A percentile compares a stretch with the other conserved stretches of the same genome.
phyloP scores from a whole-genome alignment of 495 filamentous ascomycete genomes.

The Talaromyces wortmannii region DNA sequence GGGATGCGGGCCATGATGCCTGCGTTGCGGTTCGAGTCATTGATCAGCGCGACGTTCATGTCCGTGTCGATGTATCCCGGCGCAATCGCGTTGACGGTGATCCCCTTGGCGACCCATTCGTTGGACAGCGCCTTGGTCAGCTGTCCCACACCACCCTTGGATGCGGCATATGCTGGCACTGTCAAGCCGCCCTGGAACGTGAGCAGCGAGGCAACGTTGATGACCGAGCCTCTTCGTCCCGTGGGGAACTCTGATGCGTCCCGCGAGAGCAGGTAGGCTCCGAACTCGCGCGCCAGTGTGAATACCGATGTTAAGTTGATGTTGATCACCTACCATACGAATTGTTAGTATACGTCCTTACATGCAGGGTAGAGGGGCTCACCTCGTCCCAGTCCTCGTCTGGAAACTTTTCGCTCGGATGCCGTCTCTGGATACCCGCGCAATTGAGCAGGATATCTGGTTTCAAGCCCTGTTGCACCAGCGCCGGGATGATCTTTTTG shows the following conservation, averaged over 20 bases:
- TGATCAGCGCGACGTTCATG: conserved; percentile 82
- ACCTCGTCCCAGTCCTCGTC: conserved; percentile 75
- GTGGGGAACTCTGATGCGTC: conserved; percentile 38
- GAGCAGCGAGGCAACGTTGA: conserved; percentile 80
- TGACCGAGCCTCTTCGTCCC: conserved; percentile 64
- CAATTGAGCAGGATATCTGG: conserved; percentile 76
- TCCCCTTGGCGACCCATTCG: conserved; percentile 73
- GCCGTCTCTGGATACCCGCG: conserved; percentile 77
- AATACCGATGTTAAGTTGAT: conserved; percentile 83
- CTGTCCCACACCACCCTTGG: conserved; percentile 81
- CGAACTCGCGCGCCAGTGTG: conserved; percentile 74
- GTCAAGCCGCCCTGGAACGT: conserved; percentile 90
- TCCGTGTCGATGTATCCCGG: conserved; percentile 82
- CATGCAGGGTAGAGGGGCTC: conserved; percentile 1
- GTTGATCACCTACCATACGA: conserved; percentile 56
- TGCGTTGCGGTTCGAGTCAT: conserved; percentile 57
- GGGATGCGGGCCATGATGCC: conserved; percentile 81
- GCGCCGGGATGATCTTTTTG: conserved; percentile 48
- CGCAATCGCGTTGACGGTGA: conserved; percentile 79
- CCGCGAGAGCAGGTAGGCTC: conserved; percentile 71
- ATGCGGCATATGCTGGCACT: conserved; percentile 85
- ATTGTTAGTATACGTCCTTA: background rate
- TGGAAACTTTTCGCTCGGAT: conserved; percentile 72
- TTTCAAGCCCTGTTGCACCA: conserved; percentile 53
- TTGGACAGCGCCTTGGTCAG: conserved; percentile 85